These are phyloP conservation scores for Juglanconis sp. DNA, from an alignment of 2,329 filamentous ascomycete species.

Conservation along the genomic window DNA sequence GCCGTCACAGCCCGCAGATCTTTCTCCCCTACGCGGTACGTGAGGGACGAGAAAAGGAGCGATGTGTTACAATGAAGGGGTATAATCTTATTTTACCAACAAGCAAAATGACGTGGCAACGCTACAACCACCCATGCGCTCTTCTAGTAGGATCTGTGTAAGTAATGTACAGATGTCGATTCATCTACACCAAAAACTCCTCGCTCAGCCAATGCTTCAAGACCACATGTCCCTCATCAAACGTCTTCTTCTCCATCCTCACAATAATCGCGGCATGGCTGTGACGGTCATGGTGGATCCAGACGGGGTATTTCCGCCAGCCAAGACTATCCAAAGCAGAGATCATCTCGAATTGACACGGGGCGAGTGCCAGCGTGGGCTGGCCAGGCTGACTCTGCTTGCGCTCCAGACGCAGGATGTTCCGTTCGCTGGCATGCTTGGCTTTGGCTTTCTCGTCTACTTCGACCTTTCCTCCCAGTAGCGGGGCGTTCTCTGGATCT, in stretches of 20 bases:
- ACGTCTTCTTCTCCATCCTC: conserved; percentile 62
- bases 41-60: no score
- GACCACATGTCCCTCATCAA: conserved; percentile 74
- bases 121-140: not conserved
- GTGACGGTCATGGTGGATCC: conserved; percentile 75
- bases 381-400: conserved; percentile 40
- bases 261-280: conserved; percentile 90
- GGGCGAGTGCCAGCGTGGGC: conserved; percentile 73
- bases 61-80: no score
- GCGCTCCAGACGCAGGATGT: conserved; percentile 40
- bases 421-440: conserved; percentile 25
- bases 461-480: conserved; percentile 24
- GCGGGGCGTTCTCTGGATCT: conserved; percentile 8
- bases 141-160: not conserved
- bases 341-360: conserved; percentile 83
- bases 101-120: not conserved
- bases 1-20: no score
- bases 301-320: conserved; percentile 65
- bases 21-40: no score
- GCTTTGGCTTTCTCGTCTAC: conserved; percentile 26
- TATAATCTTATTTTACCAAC: not conserved
- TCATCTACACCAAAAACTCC: conserved; percentile 61
- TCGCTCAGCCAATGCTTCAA: conserved; percentile 76
- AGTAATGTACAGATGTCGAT: not conserved
- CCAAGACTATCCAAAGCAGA: conserved; percentile 65